These are phyloP conservation scores for Ustilago cynodontis DNA, from an alignment of 1,284 basidiomycete genomes.

Conservation along the genomic window DNA sequence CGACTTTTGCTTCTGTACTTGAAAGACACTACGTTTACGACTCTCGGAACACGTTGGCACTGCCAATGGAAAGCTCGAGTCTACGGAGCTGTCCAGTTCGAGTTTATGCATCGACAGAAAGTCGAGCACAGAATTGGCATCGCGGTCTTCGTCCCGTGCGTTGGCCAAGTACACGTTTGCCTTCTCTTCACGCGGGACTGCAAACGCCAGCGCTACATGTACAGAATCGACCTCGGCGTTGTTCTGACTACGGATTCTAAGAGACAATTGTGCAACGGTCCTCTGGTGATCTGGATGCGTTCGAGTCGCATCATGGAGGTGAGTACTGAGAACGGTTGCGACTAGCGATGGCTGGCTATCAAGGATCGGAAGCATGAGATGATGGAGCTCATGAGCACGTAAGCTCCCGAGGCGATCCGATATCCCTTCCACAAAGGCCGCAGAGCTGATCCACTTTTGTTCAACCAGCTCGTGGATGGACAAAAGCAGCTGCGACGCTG, in stretches of 20 bases:
- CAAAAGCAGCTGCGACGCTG: slow-evolving; percentile 27
- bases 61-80: slow-evolving; percentile 6
- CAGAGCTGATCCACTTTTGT: slow-evolving; percentile 14
- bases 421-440: slow-evolving; percentile 27
- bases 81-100: slow-evolving; percentile 18
- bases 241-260: not conserved
- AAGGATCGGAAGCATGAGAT: slow-evolving; percentile 28
- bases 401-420: slow-evolving; percentile 33
- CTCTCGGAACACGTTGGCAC: slow-evolving; percentile 21
- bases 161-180: not conserved
- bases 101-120: slow-evolving; percentile 30
- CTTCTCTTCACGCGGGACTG: slow-evolving; percentile 15
- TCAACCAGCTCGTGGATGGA: slow-evolving; percentile 25
- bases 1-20: slow-evolving; percentile 10
- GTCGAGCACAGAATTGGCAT: slow-evolving; percentile 25
- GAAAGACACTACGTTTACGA: slow-evolving; percentile 13
- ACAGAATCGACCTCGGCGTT: not conserved
- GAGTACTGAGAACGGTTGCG: slow-evolving; percentile 16
- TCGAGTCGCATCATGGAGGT: slow-evolving; percentile 14
- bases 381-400: slow-evolving; percentile 11
- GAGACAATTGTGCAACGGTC: not conserved
- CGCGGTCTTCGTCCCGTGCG: slow-evolving; percentile 7
- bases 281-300: slow-evolving; percentile 21
- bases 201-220: slow-evolving; percentile 21
- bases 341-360: slow-evolving; percentile 12